These are phyloP conservation scores for Saccharomyces jurei DNA, from an alignment of 805 yeast species.

Conservation along the genomic window DNA sequence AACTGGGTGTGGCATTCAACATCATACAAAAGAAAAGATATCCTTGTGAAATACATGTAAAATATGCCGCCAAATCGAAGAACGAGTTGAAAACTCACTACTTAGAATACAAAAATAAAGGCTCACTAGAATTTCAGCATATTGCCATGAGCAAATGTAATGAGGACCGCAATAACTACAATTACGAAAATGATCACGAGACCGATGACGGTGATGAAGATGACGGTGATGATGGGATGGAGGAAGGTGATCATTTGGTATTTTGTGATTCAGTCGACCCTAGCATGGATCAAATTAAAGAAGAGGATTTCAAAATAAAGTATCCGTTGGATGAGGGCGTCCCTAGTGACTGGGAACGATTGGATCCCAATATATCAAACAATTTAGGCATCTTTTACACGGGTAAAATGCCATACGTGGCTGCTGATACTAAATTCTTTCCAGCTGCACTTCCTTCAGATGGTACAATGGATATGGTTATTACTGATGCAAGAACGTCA, in stretches of 20 bases:
- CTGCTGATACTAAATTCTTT: slow-evolving; percentile 76
- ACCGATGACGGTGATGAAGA: not conserved
- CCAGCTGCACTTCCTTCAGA: slow-evolving; percentile 90
- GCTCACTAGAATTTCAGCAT: not conserved
- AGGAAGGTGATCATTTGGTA: not conserved
- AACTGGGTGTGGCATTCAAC: slow-evolving; percentile 64
- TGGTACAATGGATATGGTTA: slow-evolving; percentile 75
- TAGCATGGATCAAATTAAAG: slow-evolving; percentile 23
- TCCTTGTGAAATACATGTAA: slow-evolving; percentile 77
- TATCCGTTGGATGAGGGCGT: slow-evolving; percentile 37
- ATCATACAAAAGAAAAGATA: slow-evolving; percentile 52
- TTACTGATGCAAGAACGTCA: slow-evolving; percentile 59
- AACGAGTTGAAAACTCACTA: slow-evolving; percentile 44
- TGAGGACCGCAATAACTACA: not conserved
- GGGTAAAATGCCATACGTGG: slow-evolving; percentile 88
- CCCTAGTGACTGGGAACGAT: slow-evolving; percentile 62
- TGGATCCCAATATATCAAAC: slow-evolving; percentile 41
- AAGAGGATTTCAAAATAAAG: slow-evolving; percentile 37
- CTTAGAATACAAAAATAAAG: slow-evolving; percentile 26
- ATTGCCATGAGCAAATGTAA: not conserved
- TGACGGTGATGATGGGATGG: slow-evolving; percentile 4
- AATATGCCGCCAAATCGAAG: slow-evolving; percentile 50
- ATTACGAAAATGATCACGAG: not conserved
- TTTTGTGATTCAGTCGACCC: not conserved
- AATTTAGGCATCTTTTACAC: slow-evolving; percentile 70